Conservation (phyloP, 352 stramenopile species). For the Globisporangium echinulatum region DNA sequence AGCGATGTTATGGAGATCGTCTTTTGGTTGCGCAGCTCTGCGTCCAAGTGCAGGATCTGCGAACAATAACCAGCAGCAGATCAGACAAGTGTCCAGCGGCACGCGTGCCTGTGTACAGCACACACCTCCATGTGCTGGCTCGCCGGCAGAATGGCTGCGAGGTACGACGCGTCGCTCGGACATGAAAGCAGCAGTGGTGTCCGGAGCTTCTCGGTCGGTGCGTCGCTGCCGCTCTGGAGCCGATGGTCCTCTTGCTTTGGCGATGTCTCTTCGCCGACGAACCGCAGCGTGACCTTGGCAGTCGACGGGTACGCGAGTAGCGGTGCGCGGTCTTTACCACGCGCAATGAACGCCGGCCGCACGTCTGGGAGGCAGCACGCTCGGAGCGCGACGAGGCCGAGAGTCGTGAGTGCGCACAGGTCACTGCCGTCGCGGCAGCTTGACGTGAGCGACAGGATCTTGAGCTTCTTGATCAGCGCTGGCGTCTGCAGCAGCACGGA, state of each 20-base stretch:
- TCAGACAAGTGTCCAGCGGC: background rate
- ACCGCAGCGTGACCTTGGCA: constrained; percentile 28
- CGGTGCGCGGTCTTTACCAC: constrained; percentile 30
- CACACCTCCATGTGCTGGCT: constrained; percentile 51
- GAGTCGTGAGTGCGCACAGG: constrained; percentile 52
- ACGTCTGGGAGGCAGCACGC: constrained; percentile 28
- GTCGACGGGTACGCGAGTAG: constrained; percentile 40
- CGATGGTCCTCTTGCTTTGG: constrained; percentile 50
- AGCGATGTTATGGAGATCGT: constrained; percentile 48
- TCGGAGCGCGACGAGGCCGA: constrained; percentile 40
- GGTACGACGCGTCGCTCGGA: constrained; percentile 26
- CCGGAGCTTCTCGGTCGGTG: constrained; percentile 29
- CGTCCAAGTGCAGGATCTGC: constrained; percentile 63
- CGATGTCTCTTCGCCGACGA: constrained; percentile 46
- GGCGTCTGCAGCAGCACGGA: background rate
- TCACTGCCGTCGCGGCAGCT: constrained; percentile 26
- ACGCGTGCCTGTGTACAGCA: background rate
- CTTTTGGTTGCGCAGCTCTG: constrained; percentile 61
- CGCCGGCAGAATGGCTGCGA: constrained; percentile 41
- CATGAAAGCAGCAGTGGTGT: constrained; percentile 29
- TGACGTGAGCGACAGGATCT: constrained; percentile 35
- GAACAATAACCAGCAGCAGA: background rate
- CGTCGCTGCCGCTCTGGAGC: constrained; percentile 37
- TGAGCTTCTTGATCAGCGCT: constrained; percentile 40
- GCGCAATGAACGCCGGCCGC: constrained; percentile 28